Percentiles rank a stretch among this genome's conserved stretches.
phyloP scores from a whole-genome alignment of 148 eudicot genomes.

The Vaccinium darrowii region DNA sequence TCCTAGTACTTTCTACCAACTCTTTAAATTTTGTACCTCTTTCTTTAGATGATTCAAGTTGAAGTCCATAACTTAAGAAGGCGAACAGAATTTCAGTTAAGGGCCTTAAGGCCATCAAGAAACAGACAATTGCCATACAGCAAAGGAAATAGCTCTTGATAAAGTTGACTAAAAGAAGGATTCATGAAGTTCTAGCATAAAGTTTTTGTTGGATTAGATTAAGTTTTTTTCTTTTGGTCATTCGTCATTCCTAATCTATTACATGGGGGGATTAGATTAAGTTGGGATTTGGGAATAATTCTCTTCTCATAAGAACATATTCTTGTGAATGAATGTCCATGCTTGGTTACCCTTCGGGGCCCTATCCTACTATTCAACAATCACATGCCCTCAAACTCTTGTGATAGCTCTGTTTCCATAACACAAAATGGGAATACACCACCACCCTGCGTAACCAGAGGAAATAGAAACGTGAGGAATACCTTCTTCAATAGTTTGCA shows the following conservation, averaged over 20 bases:
- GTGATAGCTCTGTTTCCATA: neutral
- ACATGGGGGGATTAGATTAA: neutral
- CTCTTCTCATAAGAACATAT: neutral
- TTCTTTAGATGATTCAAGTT: neutral
- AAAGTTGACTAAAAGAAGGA: neutral
- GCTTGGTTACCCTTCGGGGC: neutral
- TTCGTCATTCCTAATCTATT: too few species aligned
- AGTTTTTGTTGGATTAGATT: neutral
- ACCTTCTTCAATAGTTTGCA: constrained; percentile 73
- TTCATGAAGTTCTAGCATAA: neutral
- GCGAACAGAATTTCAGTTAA: neutral
- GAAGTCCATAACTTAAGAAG: neutral
- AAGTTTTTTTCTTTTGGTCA: too few species aligned
- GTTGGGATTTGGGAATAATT: neutral
- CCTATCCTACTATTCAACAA: neutral
- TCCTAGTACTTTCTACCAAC: neutral
- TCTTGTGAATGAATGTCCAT: neutral
- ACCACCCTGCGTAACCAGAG: neutral
- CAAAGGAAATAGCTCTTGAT: neutral
- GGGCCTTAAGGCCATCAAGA: neutral
- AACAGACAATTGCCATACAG: neutral
- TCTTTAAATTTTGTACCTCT: neutral
- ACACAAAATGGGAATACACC: neutral
- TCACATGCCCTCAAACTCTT: neutral
- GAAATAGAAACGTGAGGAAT: neutral